These are phyloP conservation scores for Cryptococcus amylolentus DNA, from an alignment of 1,284 basidiomycete genomes.

Conservation along the genomic window DNA sequence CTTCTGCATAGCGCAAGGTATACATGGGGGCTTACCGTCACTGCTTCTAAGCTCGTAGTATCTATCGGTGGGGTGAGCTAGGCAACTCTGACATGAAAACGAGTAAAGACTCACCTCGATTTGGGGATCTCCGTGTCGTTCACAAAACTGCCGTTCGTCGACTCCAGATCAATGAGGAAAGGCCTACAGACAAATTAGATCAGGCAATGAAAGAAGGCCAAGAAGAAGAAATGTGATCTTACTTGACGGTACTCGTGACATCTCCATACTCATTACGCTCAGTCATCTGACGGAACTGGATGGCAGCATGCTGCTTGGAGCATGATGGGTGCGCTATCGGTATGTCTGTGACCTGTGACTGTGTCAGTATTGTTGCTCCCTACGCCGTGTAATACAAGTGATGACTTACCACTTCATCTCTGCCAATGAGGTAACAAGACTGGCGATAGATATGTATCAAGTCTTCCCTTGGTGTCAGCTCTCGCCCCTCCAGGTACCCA, in stretches of 20 bases:
- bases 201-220: not conserved
- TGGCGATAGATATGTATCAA: slow-evolving; percentile 85
- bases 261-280: slow-evolving; percentile 86
- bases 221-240: slow-evolving; percentile 35
- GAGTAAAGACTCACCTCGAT: slow-evolving; percentile 54
- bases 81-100: not conserved
- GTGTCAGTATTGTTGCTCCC: not conserved
- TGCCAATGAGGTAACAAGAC: slow-evolving; percentile 88
- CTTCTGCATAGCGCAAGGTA: not conserved
- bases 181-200: slow-evolving; percentile 57
- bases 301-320: slow-evolving; percentile 96
- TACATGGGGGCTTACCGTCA: slow-evolving; percentile 64
- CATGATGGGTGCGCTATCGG: slow-evolving; percentile 91
- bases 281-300: slow-evolving; percentile 85
- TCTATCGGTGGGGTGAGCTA: slow-evolving; percentile 7
- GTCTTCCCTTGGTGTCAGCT: slow-evolving; percentile 55
- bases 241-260: slow-evolving; percentile 74
- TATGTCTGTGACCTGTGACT: slow-evolving; percentile 67
- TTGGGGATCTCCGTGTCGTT: slow-evolving; percentile 81
- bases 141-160: slow-evolving; percentile 89
- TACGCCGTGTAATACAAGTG: not conserved
- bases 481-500: not conserved
- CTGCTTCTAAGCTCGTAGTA: slow-evolving; percentile 85
- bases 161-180: slow-evolving; percentile 93
- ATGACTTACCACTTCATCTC: slow-evolving; percentile 69